A percentile compares a stretch with the other conserved stretches of the same genome.
Conservation (phyloP, 2,329 filamentous ascomycete genomes). For the Trichoderma cornu-damae region DNA sequence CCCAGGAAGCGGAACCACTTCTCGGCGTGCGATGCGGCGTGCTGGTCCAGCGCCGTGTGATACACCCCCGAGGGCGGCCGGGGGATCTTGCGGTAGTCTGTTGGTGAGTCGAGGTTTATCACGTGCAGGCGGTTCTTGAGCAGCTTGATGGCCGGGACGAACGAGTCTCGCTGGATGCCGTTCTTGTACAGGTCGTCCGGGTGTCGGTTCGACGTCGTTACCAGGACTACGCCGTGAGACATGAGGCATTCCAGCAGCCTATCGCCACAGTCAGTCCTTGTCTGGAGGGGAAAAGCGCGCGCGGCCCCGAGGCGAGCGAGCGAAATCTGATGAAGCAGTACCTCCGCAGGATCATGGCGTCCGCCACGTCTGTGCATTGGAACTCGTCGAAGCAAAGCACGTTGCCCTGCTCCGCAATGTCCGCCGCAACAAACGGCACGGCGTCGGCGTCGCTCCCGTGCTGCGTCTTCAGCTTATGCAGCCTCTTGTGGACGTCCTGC, state of each 20-base stretch:
- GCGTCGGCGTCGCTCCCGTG: constrained; percentile 87
- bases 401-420: constrained; percentile 77
- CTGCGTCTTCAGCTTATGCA: constrained; percentile 85
- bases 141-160: constrained; percentile 90
- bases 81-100: constrained; percentile 95
- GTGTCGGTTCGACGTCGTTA: constrained; percentile 96
- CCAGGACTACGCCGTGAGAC: constrained; percentile 92
- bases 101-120: constrained; percentile 90
- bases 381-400: constrained; percentile 98
- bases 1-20: constrained; percentile 96
- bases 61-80: constrained; percentile 91
- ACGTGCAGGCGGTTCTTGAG: constrained; percentile 79
- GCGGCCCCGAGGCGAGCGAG: background rate
- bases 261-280: constrained; percentile 18
- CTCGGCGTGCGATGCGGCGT: constrained; percentile 74
- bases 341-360: constrained; percentile 93
- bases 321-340: constrained; percentile 27
- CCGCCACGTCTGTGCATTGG: constrained; percentile 95
- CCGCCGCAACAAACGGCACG: constrained; percentile 88
- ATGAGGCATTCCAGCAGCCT: constrained; percentile 83
- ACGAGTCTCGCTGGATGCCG: constrained; percentile 91
- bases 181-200: constrained; percentile 97
- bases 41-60: constrained; percentile 76
- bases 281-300: background rate
- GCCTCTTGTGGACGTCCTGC: constrained; percentile 89